These are phyloP conservation scores for Talaromyces sp. DNA, from an alignment of 2,329 filamentous ascomycete species.

Conservation along the genomic window DNA sequence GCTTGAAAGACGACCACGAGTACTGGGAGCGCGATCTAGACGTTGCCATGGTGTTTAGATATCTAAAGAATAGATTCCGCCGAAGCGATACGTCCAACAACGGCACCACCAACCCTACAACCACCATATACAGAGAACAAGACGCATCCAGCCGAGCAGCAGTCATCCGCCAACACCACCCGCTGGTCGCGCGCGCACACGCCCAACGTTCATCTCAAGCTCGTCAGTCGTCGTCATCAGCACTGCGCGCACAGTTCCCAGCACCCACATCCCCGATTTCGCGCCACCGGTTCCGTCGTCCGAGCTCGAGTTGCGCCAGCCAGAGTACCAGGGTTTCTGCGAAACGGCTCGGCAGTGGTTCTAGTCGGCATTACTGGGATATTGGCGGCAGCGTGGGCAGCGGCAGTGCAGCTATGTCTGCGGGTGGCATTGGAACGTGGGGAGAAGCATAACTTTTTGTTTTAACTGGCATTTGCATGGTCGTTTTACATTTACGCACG, in stretches of 20 bases:
- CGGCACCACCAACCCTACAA: slow-evolving; percentile 44
- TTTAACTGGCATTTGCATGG: neutral
- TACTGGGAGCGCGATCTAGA: slow-evolving; percentile 95
- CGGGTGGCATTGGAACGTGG: slow-evolving; percentile 71
- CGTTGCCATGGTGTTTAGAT: slow-evolving; percentile 85
- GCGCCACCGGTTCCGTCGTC: slow-evolving; percentile 42
- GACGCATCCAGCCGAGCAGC: slow-evolving; percentile 72
- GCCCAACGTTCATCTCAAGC: slow-evolving; percentile 37
- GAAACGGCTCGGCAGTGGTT: slow-evolving; percentile 59
- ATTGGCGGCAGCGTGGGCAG: slow-evolving; percentile 75
- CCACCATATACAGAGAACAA: slow-evolving; percentile 37
- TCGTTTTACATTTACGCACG: neutral
- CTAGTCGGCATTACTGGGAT: slow-evolving; percentile 87
- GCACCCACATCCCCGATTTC: slow-evolving; percentile 26
- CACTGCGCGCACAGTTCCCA: slow-evolving; percentile 20
- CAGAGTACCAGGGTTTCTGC: slow-evolving; percentile 76
- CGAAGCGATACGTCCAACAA: slow-evolving; percentile 40
- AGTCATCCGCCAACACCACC: slow-evolving; percentile 82
- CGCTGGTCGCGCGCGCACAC: slow-evolving; percentile 62
- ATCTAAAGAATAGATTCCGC: slow-evolving; percentile 69
- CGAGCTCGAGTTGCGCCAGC: slow-evolving; percentile 71
- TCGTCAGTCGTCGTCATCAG: slow-evolving; percentile 49
- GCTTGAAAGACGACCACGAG: slow-evolving; percentile 55
- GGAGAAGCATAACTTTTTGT: slow-evolving; percentile 53
- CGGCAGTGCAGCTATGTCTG: slow-evolving; percentile 63